Evolutionary conservation across 1,284 basidiomycete species (phyloP).

Genomic region (Boletus holoroseus): DNA sequence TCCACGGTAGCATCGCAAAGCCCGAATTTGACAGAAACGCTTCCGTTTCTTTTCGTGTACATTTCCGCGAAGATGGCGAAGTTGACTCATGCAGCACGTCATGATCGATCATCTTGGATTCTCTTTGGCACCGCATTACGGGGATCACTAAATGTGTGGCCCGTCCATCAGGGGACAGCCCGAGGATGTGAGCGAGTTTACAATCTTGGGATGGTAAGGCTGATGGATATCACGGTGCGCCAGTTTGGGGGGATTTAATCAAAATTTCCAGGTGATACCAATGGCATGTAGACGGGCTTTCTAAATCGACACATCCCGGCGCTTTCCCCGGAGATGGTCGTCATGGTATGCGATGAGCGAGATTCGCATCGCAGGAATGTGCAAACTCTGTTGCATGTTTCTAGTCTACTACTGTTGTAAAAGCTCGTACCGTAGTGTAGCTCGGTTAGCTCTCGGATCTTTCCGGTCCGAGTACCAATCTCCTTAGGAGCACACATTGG

Average conservation of each 20-base stretch:
- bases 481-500: too few relatives aligned
- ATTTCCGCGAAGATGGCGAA: neutral
- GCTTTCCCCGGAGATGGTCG: neutral
- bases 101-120: neutral
- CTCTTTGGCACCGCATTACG: neutral
- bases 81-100: too few relatives aligned
- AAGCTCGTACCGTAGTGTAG: too few relatives aligned
- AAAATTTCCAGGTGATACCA: neutral
- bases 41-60: neutral
- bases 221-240: neutral
- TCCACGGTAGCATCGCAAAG: neutral
- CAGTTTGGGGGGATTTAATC: neutral
- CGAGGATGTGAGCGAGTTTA: neutral
- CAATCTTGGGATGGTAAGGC: neutral
- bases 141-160: neutral
- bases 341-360: neutral
- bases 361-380: neutral
- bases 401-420: too few relatives aligned
- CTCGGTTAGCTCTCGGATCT: neutral
- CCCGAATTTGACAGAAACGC: neutral
- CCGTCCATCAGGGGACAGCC: too few relatives aligned
- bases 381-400: neutral
- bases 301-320: neutral
- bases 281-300: neutral
- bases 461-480: too few relatives aligned